A percentile compares a stretch with the other conserved stretches of the same genome.
phyloP scores from a whole-genome alignment of 2,329 filamentous ascomycete genomes.

The Akanthomyces muscarius region DNA sequence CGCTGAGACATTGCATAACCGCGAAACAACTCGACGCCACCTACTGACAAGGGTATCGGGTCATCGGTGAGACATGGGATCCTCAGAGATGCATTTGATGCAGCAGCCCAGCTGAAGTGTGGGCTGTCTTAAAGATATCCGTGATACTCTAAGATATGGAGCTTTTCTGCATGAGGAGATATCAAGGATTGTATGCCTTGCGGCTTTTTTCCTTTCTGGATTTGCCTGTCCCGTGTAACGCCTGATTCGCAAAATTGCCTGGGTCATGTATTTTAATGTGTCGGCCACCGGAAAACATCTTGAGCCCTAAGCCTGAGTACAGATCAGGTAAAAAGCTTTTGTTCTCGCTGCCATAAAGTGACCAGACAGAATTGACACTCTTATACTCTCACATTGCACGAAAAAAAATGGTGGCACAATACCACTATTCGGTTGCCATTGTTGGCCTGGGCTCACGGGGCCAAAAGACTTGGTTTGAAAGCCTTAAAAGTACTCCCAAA shows the following conservation, averaged over 20 bases:
- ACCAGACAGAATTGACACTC: no score
- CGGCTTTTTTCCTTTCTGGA: neutral
- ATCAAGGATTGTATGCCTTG: neutral
- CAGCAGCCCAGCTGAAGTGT: no score
- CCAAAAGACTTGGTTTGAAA: conserved; percentile 1
- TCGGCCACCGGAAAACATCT: neutral
- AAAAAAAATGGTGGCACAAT: neutral
- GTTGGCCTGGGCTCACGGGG: conserved; percentile 5
- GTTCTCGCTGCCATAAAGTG: no score
- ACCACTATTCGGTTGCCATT: neutral
- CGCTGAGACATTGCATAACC: no score
- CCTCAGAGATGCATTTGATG: no score
- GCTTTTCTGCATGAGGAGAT: neutral
- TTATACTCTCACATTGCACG: no score
- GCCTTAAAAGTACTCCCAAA: neutral
- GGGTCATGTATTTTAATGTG: neutral
- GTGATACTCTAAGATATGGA: neutral
- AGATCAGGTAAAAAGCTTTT: no score
- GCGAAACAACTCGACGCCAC: no score
- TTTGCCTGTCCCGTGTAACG: neutral
- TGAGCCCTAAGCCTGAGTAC: neutral
- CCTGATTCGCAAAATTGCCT: neutral
- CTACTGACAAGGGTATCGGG: no score
- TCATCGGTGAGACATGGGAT: no score
- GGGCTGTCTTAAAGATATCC: no score